Conservation (phyloP, 1,139 yeast genomes). For the Kodamaea sp. region DNA sequence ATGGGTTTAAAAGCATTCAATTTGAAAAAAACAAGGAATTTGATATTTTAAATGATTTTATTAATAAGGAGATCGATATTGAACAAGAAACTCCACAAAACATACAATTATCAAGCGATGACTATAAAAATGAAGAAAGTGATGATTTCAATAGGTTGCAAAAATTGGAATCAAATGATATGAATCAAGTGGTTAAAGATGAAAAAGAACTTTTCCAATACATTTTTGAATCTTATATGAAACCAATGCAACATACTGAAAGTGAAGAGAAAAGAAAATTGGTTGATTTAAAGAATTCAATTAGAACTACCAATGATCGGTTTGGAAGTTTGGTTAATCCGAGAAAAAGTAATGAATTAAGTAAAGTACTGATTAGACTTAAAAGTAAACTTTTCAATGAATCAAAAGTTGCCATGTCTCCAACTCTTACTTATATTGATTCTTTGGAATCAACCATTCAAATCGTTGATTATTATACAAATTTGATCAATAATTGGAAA, state of each 20-base stretch:
- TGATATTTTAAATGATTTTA: slow-evolving; percentile 13
- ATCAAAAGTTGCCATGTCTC: slow-evolving; percentile 21
- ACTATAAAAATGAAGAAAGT: background rate
- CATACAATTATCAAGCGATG: slow-evolving; percentile 1
- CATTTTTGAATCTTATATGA: slow-evolving; percentile 23
- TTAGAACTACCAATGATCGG: slow-evolving; percentile 11
- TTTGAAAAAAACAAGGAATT: slow-evolving; percentile 8
- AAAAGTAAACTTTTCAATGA: slow-evolving; percentile 17
- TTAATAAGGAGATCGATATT: slow-evolving; percentile 8
- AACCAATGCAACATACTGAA: slow-evolving; percentile 11
- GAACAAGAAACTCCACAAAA: slow-evolving; percentile 2
- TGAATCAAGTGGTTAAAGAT: slow-evolving; percentile 18
- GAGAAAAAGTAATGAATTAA: slow-evolving; percentile 9
- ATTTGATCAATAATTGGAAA: slow-evolving; percentile 16
- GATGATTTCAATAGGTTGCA: slow-evolving; percentile 5
- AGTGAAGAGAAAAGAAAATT: slow-evolving; percentile 7
- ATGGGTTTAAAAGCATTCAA: background rate
- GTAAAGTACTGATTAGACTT: slow-evolving; percentile 12
- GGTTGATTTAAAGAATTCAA: slow-evolving; percentile 10
- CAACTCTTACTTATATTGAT: slow-evolving; percentile 23
- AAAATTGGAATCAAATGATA: slow-evolving; percentile 9
- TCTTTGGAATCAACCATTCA: slow-evolving; percentile 10
- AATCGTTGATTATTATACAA: slow-evolving; percentile 17
- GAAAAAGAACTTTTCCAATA: slow-evolving; percentile 25
- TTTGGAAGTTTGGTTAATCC: slow-evolving; percentile 10